These are phyloP conservation scores for Camillea tinctor DNA, from an alignment of 2,329 filamentous ascomycete genomes.

Conservation along the genomic window DNA sequence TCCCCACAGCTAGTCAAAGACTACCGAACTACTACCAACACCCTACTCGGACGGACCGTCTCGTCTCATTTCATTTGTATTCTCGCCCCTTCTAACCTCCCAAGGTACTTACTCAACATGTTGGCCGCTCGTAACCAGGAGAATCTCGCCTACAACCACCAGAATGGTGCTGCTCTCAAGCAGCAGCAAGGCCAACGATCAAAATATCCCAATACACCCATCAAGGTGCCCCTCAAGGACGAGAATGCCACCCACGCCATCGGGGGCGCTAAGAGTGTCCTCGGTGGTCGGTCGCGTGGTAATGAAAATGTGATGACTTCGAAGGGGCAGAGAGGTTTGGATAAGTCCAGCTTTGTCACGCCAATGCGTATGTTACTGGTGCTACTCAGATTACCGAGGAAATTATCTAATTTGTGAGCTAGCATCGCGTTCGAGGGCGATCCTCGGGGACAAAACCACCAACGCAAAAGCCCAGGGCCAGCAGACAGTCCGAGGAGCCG, in stretches of 20 bases:
- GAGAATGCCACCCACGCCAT: constrained; percentile 70
- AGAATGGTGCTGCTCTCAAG: constrained; percentile 69
- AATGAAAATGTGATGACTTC: constrained; percentile 55
- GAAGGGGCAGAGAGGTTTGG: constrained; percentile 44
- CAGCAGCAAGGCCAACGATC: constrained; percentile 67
- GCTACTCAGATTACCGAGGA: not conserved
- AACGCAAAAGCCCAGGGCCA: constrained; percentile 55
- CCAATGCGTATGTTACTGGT: constrained; percentile 64
- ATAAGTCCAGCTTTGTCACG: constrained; percentile 70
- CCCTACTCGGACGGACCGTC: too few relatives aligned
- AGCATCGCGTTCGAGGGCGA: constrained; percentile 71
- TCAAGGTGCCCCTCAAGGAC: constrained; percentile 75
- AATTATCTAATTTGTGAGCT: constrained; percentile 7
- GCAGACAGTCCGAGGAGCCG: constrained; percentile 42
- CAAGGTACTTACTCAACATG: constrained; percentile 47
- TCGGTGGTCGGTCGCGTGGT: constrained; percentile 55
- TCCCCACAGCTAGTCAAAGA: too few relatives aligned
- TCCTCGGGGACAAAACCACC: constrained; percentile 91
- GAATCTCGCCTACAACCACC: constrained; percentile 76
- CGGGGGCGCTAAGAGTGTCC: constrained; percentile 57
- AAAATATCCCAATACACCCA: constrained; percentile 77
- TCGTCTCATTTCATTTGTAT: not conserved
- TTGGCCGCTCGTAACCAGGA: constrained; percentile 82
- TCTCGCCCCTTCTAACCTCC: not conserved
- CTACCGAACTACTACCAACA: too few relatives aligned